Base-by-base conservation (phyloP, 2,329 filamentous ascomycete genomes). In the Ophiostoma pallidulum region DNA sequence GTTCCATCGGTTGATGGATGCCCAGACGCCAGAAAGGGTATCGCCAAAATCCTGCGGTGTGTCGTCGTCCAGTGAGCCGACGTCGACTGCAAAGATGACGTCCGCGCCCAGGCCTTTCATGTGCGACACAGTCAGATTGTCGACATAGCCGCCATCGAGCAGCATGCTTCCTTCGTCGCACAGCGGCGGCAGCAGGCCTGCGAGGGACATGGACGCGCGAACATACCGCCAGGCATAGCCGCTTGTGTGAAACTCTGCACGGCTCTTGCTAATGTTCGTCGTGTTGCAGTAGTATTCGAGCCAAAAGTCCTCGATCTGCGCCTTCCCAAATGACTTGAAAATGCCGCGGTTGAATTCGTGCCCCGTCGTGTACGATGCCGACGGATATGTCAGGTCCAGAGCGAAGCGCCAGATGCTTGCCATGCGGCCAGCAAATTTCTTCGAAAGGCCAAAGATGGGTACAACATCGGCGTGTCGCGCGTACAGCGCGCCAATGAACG, bases 271-370 rank as follows among this genome's bases (percentile, higher is more conserved):
- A 66, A 98, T 97, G 64, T 97, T 98, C 32, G 94, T 98, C 0
- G 92, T 97, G 66, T 98, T 98, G 75, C 94, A 98, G 68, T 98
- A 98, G 63, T 88, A 98, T 57, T 95, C 89, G 10, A 98, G 77
- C 92, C 92, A 98, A 60, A 97, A 98, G 64, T 98, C 92, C 66
- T 98, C 92, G 49, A 98, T 97, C 62, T 97, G 92, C 9, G 87
- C 86, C 59, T 96, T 88, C 13, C 90, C 92, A 62, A 98, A 96
- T 0, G 91, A 89, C 66, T 98, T 98, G 78, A 96, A 98, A 54
- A 98, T 96, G 35, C 92, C 92, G 7, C 92, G 86, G 59, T 98
- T 98, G 75, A 98, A 98, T 60, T 98, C 92, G 61, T 98, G 92
- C 1, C 92, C 92, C 0, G 92, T 98, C 1, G 94, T 98, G 66